Evolutionary conservation across 345 rosid genomes (phyloP).

Genomic region (Pugionium cornutum): DNA sequence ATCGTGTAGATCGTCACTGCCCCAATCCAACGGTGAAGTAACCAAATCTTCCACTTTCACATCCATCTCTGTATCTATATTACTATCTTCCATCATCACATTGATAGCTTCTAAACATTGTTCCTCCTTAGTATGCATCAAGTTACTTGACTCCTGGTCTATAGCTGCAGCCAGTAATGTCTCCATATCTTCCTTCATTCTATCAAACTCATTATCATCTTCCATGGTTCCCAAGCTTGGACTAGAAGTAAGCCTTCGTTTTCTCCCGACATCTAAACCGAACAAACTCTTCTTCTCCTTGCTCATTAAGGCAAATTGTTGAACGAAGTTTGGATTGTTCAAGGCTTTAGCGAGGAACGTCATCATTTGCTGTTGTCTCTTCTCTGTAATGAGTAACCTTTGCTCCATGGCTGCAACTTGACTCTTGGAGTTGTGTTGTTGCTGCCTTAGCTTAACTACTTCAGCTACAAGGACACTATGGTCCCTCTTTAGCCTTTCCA

Average conservation of each 20-base stretch:
- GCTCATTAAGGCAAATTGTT: slow-evolving; percentile 49
- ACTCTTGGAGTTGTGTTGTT: slow-evolving; percentile 62
- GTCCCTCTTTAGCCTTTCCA: slow-evolving; percentile 66
- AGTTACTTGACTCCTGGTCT: slow-evolving; percentile 53
- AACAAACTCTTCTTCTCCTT: slow-evolving; percentile 41
- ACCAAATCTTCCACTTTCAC: slow-evolving; percentile 59
- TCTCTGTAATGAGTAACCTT: slow-evolving; percentile 54
- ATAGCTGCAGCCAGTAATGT: slow-evolving; percentile 47
- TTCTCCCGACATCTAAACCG: slow-evolving; percentile 51
- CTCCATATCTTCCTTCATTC: slow-evolving; percentile 51
- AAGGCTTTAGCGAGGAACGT: slow-evolving; percentile 73
- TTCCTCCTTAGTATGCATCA: slow-evolving; percentile 35
- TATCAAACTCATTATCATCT: slow-evolving; percentile 38
- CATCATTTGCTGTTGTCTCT: slow-evolving; percentile 74
- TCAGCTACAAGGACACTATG: slow-evolving; percentile 55
- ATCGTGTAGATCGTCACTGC: slow-evolving; percentile 52
- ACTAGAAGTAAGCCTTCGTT: slow-evolving; percentile 57
- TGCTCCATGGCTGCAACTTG: slow-evolving; percentile 56
- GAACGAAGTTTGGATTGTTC: slow-evolving; percentile 54
- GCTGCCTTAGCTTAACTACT: slow-evolving; percentile 61
- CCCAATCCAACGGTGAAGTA: slow-evolving; percentile 54
- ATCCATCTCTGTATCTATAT: slow-evolving; percentile 48
- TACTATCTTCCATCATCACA: slow-evolving; percentile 55
- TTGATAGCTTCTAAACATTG: slow-evolving; percentile 45
- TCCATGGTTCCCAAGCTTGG: slow-evolving; percentile 52